phyloP scores from a whole-genome alignment of 805 yeast species.

The Pichia pseudocactophila region DNA sequence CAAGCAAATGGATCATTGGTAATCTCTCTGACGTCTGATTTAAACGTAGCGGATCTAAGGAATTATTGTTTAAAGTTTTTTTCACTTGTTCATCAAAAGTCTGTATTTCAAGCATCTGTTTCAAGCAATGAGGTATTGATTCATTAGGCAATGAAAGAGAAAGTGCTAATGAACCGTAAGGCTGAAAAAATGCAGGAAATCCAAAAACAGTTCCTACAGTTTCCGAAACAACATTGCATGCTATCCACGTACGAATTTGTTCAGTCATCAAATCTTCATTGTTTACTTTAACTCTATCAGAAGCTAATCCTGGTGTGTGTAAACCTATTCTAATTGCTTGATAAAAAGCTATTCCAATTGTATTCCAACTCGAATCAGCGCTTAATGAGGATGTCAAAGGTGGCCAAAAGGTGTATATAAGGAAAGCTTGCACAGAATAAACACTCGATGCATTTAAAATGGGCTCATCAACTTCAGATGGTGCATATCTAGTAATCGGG shows the following conservation, averaged over 20 bases:
- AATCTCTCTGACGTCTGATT: slow-evolving; percentile 62
- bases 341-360: slow-evolving; percentile 85
- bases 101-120: slow-evolving; percentile 74
- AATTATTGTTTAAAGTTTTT: slow-evolving; percentile 63
- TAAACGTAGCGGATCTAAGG: slow-evolving; percentile 56
- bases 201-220: slow-evolving; percentile 89
- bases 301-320: slow-evolving; percentile 64
- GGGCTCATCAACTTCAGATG: slow-evolving; percentile 73
- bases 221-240: slow-evolving; percentile 85
- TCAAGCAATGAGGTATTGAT: slow-evolving; percentile 49
- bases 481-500: slow-evolving; percentile 79
- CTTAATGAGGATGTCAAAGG: slow-evolving; percentile 89
- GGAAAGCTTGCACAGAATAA: slow-evolving; percentile 87
- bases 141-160: slow-evolving; percentile 25
- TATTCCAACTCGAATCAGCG: slow-evolving; percentile 94
- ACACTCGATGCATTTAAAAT: slow-evolving; percentile 83
- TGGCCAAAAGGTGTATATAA: slow-evolving; percentile 90
- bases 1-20: slow-evolving; percentile 62
- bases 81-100: slow-evolving; percentile 82
- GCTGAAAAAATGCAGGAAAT: slow-evolving; percentile 84
- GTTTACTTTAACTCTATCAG: slow-evolving; percentile 37
- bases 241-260: slow-evolving; percentile 86
- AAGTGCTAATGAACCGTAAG: slow-evolving; percentile 52
- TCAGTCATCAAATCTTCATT: slow-evolving; percentile 51
- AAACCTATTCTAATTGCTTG: slow-evolving; percentile 90